Evolutionary conservation across 768 basidiomycete species (phyloP), one percentile per base, ranked within the genome.

Genomic region (Leucocoprinus sp.): DNA sequence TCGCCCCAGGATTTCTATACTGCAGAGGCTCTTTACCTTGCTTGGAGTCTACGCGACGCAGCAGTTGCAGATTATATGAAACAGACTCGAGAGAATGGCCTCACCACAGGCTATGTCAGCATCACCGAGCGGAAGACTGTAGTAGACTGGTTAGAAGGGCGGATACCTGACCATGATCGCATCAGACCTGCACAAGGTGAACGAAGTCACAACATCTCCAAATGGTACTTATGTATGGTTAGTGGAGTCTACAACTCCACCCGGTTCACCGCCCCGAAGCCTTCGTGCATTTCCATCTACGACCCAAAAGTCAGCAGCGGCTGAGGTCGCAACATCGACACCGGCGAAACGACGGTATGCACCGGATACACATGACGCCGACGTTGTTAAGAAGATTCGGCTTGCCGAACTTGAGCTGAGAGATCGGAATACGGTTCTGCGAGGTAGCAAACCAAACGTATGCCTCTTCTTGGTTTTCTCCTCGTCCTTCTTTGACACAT

Each of bases 61-160:
- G 70, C 78, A 0, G 78, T 80, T 23, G 86, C 84, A 12, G 90
- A 93, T 52, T 98, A 98, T 65, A 80, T 95, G 78, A 84, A 82
- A 58, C 82, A 86, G 55, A 82, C 84, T 2, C 71, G 88, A 44
- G 84, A 86, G 56, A 72, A 72, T 34, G 85, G 88, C 1, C 64
- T 92, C 23, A 69, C 77, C 2, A 74, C 80, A 29, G 83, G 84
- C 0, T 75, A 91, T 59, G 89, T 97, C 29, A 82, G 85, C 53
- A 79, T 91, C 26, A 89, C 90, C 2, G 93, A 96, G 64, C 70
- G 93, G 50, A 90, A 87, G 66, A 72, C 71, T 36, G 80, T 95
- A 0, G 78, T 89, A 27, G 92, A 93, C 42, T 97, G 86, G 80
- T 59, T 97, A 35, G 79, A 84, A 54, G 81, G 86, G 27, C 71